phyloP scores from a whole-genome alignment of 2,329 filamentous ascomycete species.

The Colletotrichum sansevieriae region DNA sequence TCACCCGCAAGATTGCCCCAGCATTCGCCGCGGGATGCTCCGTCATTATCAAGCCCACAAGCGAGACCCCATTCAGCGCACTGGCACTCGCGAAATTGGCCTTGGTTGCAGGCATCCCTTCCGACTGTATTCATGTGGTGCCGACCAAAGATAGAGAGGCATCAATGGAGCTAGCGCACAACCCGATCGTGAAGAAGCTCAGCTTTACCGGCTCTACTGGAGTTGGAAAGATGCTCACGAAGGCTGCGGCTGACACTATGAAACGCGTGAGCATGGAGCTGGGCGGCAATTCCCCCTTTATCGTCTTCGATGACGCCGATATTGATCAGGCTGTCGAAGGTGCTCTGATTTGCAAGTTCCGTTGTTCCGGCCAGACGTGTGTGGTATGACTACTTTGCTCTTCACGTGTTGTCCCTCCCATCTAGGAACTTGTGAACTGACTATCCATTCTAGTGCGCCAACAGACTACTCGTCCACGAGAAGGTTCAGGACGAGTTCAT shows the following conservation, averaged over 20 bases:
- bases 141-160: slow-evolving; percentile 46
- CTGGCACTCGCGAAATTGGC: slow-evolving; percentile 76
- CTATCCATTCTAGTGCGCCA: slow-evolving; percentile 56
- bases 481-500: slow-evolving; percentile 71
- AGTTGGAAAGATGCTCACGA: slow-evolving; percentile 69
- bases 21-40: slow-evolving; percentile 78
- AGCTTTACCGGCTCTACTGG: slow-evolving; percentile 76
- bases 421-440: neutral
- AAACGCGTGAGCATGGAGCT: slow-evolving; percentile 83
- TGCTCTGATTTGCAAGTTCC: slow-evolving; percentile 78
- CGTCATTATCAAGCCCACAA: slow-evolving; percentile 77
- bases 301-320: slow-evolving; percentile 81
- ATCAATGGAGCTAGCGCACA: slow-evolving; percentile 45
- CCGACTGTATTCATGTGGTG: slow-evolving; percentile 66
- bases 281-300: slow-evolving; percentile 81
- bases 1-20: slow-evolving; percentile 58
- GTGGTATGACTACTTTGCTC: slow-evolving; percentile 53
- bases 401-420: too few relatives aligned
- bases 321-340: slow-evolving; percentile 75
- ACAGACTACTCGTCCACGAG: slow-evolving; percentile 67
- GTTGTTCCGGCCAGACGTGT: slow-evolving; percentile 79
- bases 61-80: slow-evolving; percentile 77
- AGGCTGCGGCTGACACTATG: slow-evolving; percentile 75
- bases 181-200: slow-evolving; percentile 71
- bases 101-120: slow-evolving; percentile 74